Evolutionary conservation across 139 green algal species (phyloP), one percentile per base, ranked within the genome.

Genomic region (Pseudopediastrum boryanum): DNA sequence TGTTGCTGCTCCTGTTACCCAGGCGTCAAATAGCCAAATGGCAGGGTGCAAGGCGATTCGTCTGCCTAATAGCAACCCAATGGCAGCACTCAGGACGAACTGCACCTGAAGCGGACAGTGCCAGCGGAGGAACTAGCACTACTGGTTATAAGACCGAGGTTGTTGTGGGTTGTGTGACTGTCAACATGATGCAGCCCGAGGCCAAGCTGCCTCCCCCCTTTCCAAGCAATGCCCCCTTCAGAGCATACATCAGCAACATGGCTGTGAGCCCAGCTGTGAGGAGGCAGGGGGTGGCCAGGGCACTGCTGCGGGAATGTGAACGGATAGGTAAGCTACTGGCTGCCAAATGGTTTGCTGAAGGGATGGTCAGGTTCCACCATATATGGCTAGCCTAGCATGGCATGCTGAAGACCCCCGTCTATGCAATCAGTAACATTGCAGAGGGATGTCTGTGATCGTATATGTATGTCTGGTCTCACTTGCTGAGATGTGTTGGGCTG

Each of bases 201-300:
- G 88, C 90, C 0, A 42, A 82, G 63, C 89, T 95, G 46, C 90
- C 91, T 12, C 85, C 90, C 23, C 91, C 90, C 27, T 94, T 93
- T 62, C 91, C 90, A 44, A 89, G 74, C 62, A 82, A 31, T 54
- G 83, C 77, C 56, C 90, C 88, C 2, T 76, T 85, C 31, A 69
- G 90, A 2, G 46, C 77, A 23, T 95, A 95, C 79, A 69, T 92
- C 23, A 80, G 46, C 63, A 94, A 94, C 76, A 92, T 95, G 75
- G 86, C 85, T 0, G 87, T 94, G n/a, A n/a, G 67, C 27, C 54
- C 64, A 1, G n/a, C 56, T 2, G 59, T 83, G 35, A 68, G 90
- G 12, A 79, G 89, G 1, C 71, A 74, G 5, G 89, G 90, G 19
- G 52, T 93, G 16, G 91, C 85, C 1, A 62, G 19, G 1, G 70